These are phyloP conservation scores for Osmanthus fragrans DNA, from an alignment of 257 asterid species.

Conservation along the genomic window DNA sequence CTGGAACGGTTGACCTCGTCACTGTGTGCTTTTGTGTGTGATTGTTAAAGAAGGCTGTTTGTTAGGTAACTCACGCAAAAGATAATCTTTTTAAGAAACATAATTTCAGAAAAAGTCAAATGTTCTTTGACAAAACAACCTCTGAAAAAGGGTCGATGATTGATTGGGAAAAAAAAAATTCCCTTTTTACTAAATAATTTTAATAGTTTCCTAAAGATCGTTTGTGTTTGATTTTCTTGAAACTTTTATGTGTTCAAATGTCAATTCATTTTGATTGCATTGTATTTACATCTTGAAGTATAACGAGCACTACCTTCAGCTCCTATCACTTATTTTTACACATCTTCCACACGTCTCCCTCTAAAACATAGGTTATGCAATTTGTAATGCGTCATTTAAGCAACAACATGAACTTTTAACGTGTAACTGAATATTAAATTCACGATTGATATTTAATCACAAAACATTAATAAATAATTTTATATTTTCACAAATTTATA, in stretches of 20 bases:
- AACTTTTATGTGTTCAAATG: background rate
- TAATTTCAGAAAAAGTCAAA: background rate
- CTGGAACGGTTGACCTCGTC: too few species aligned
- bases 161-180: too few species aligned
- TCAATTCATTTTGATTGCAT: background rate
- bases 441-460: background rate
- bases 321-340: background rate
- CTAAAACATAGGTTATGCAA: background rate
- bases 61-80: background rate
- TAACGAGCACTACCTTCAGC: background rate
- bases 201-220: too few species aligned
- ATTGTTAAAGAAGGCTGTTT: too few species aligned
- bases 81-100: background rate
- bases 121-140: background rate
- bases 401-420: background rate
- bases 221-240: background rate
- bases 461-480: too few species aligned
- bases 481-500: too few species aligned
- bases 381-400: background rate
- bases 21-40: too few species aligned
- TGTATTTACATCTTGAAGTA: too few species aligned
- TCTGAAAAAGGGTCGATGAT: too few species aligned
- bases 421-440: too few species aligned
- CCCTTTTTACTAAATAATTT: too few species aligned
- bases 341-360: too few species aligned